Evolutionary conservation across 805 yeast genomes (phyloP).

Genomic region (Cyberlindnera petersonii): DNA sequence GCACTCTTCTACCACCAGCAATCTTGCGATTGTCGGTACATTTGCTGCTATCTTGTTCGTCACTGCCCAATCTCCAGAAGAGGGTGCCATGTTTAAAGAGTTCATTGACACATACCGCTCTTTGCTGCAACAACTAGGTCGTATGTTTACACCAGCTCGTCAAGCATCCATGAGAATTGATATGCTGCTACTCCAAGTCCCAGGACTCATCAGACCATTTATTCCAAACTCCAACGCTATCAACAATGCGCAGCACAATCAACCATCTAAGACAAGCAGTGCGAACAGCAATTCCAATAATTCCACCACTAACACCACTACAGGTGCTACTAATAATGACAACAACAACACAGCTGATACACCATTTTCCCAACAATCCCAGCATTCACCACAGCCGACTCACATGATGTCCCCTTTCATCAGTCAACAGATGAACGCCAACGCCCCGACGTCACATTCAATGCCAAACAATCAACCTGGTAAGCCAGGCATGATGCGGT

Average conservation of each 20-base stretch:
- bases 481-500: constrained; percentile 10
- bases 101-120: constrained; percentile 73
- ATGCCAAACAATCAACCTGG: constrained; percentile 23
- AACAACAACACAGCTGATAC: constrained; percentile 12
- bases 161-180: constrained; percentile 71
- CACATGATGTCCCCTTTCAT: constrained; percentile 18
- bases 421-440: constrained; percentile 15
- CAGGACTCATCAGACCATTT: constrained; percentile 40
- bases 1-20: constrained; percentile 79
- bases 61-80: constrained; percentile 60
- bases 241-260: constrained; percentile 5
- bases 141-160: constrained; percentile 75
- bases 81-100: constrained; percentile 58
- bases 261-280: too few species aligned
- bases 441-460: constrained; percentile 14
- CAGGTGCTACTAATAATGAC: not conserved
- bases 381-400: constrained; percentile 12
- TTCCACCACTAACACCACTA: constrained; percentile 9
- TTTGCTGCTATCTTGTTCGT: constrained; percentile 80
- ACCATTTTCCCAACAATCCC: constrained; percentile 11
- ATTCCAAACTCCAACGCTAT: constrained; percentile 5
- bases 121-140: constrained; percentile 68
- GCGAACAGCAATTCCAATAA: constrained; percentile 10
- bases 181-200: constrained; percentile 67
- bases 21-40: constrained; percentile 78